These are phyloP conservation scores for Brassica carinata DNA, from an alignment of 345 rosid species.

Conservation along the genomic window DNA sequence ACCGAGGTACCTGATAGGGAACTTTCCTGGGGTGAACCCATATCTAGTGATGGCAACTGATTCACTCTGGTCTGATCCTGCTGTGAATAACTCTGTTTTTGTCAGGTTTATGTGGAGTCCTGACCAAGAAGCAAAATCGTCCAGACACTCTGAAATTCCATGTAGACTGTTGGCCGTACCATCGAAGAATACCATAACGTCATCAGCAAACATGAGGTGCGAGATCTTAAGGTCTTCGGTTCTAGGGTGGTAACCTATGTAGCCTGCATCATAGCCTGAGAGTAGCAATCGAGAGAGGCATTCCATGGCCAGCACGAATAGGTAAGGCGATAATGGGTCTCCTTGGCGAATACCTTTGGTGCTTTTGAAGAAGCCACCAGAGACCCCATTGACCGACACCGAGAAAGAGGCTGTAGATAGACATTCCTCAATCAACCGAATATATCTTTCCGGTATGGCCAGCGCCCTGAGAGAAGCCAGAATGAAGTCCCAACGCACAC, in stretches of 20 bases:
- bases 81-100: neutral
- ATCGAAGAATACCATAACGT: neutral
- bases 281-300: neutral
- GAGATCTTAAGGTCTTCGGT: neutral
- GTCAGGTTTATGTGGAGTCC: neutral
- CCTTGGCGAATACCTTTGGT: neutral
- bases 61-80: neutral
- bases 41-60: neutral
- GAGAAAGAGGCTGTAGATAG: neutral
- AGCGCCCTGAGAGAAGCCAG: neutral
- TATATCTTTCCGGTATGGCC: neutral
- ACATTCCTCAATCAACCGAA: neutral
- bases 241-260: neutral
- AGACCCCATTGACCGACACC: neutral
- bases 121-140: neutral
- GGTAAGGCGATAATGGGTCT: neutral
- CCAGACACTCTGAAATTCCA: neutral
- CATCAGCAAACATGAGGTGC: neutral
- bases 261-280: neutral
- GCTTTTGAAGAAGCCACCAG: neutral
- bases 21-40: neutral
- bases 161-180: neutral
- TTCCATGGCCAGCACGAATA: neutral
- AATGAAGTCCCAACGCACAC: neutral
- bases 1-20: too few relatives aligned